Percentiles rank a stretch among this genome's conserved stretches.
Conservation (phyloP, 495 filamentous ascomycete species). For the Aspergillus kassunensis region DNA sequence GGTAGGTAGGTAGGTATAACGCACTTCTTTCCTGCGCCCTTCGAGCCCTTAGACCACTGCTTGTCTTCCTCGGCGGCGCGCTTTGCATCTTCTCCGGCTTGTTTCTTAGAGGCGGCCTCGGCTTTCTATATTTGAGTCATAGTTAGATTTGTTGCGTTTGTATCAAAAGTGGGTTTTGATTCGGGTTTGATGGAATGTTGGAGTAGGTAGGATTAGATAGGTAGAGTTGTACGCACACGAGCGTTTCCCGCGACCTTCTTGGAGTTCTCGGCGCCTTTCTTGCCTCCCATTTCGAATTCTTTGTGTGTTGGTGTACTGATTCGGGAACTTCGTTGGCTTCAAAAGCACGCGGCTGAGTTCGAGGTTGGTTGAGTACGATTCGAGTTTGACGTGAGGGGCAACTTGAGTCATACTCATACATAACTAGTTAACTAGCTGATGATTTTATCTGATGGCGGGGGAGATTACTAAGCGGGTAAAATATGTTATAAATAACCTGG, state of each 20-base stretch:
- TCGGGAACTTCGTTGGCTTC: not conserved
- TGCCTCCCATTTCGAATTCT: conserved; percentile 38
- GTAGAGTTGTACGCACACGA: conserved; percentile 34
- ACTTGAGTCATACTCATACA: conserved; percentile 1
- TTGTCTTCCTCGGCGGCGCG: conserved; percentile 63
- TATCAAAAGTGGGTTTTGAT: not conserved
- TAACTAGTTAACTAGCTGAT: too few species aligned
- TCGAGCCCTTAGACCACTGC: conserved; percentile 82
- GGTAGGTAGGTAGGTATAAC: conserved; percentile 18
- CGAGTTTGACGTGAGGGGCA: not conserved
- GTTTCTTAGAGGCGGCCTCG: conserved; percentile 74
- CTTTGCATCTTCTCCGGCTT: conserved; percentile 65
- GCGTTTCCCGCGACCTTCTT: conserved; percentile 92
- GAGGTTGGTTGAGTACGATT: not conserved
- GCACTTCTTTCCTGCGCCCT: conserved; percentile 81
- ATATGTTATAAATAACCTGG: not conserved
- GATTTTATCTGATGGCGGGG: conserved; percentile 6
- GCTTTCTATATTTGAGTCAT: conserved; percentile 61
- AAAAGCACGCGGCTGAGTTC: not conserved
- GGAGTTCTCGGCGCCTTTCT: conserved; percentile 68
- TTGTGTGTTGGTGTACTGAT: not conserved
- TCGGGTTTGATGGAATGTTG: not conserved
- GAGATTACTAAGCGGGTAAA: conserved; percentile 7
- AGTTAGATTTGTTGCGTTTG: not conserved
- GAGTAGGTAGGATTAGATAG: not conserved